Conservation (phyloP, 1,284 basidiomycete genomes). For the Inonotus obliquus region DNA sequence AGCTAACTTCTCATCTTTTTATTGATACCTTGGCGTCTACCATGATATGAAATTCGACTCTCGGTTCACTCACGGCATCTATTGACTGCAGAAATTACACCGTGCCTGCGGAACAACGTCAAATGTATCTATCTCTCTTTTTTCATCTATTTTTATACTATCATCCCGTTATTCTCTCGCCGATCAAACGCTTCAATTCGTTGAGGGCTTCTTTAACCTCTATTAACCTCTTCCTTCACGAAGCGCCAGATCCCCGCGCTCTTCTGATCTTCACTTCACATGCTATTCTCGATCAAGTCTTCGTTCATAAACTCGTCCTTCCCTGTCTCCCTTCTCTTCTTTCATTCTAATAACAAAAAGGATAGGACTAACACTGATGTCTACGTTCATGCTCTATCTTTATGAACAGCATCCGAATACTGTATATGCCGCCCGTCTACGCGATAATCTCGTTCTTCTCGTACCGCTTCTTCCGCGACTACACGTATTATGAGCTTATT, state of each 20-base stretch:
- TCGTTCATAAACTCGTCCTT: background rate
- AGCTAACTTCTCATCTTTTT: background rate
- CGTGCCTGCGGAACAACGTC: slow-evolving; percentile 64
- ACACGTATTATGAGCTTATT: slow-evolving; percentile 77
- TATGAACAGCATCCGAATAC: slow-evolving; percentile 53
- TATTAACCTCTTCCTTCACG: too few species aligned
- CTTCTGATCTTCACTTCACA: too few species aligned
- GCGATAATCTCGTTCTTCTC: slow-evolving; percentile 87
- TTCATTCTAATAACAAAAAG: background rate
- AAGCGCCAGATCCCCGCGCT: too few species aligned
- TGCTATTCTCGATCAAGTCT: background rate
- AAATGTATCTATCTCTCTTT: slow-evolving; percentile 50
- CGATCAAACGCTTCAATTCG: background rate
- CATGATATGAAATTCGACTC: background rate
- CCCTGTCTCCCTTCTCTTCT: background rate
- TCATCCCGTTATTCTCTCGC: background rate
- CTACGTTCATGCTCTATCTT: background rate
- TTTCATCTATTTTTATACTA: background rate
- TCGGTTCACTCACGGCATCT: background rate
- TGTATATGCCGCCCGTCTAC: slow-evolving; percentile 80
- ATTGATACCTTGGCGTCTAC: background rate
- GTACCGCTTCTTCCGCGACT: slow-evolving; percentile 77
- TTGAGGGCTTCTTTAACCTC: too few species aligned
- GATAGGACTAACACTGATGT: background rate
- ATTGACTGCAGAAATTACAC: slow-evolving; percentile 53